Evolutionary conservation across 2,329 filamentous ascomycete genomes (phyloP).

Genomic region (Clonostachys byssicola): DNA sequence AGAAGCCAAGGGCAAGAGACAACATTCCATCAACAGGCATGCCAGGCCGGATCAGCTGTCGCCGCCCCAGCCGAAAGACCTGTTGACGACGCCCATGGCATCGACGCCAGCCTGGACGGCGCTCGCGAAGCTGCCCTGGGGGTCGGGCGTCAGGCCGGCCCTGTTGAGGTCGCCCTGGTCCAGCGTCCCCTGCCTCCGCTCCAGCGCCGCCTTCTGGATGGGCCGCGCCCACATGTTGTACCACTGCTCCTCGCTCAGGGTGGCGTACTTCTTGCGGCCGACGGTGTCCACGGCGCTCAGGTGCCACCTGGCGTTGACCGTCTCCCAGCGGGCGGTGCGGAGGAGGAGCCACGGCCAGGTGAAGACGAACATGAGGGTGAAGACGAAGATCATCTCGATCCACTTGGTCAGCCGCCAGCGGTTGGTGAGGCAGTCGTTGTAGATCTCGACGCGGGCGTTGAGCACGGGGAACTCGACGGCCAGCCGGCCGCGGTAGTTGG

Average conservation of each 20-base stretch:
- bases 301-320: constrained; percentile 56
- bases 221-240: constrained; percentile 58
- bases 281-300: constrained; percentile 18
- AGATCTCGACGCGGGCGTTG: constrained; percentile 55
- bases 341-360: constrained; percentile 69
- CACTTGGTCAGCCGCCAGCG: constrained; percentile 59
- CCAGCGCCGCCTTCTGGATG: constrained; percentile 55
- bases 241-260: constrained; percentile 54
- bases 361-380: constrained; percentile 66
- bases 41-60: constrained; percentile 5
- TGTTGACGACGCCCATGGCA: constrained; percentile 47
- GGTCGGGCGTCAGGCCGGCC: constrained; percentile 17
- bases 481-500: constrained; percentile 63
- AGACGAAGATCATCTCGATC: constrained; percentile 60
- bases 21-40: too few species aligned
- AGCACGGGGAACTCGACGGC: constrained; percentile 55
- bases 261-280: constrained; percentile 43
- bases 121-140: constrained; percentile 34
- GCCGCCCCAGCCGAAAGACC: constrained; percentile 49
- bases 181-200: constrained; percentile 49
- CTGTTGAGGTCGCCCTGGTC: constrained; percentile 52
- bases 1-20: too few species aligned
- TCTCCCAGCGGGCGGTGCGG: constrained; percentile 62
- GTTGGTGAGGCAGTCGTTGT: constrained; percentile 59
- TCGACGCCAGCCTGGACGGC: constrained; percentile 42